Conservation (phyloP, 495 filamentous ascomycete genomes). For the Hypoxylon fuscum region DNA sequence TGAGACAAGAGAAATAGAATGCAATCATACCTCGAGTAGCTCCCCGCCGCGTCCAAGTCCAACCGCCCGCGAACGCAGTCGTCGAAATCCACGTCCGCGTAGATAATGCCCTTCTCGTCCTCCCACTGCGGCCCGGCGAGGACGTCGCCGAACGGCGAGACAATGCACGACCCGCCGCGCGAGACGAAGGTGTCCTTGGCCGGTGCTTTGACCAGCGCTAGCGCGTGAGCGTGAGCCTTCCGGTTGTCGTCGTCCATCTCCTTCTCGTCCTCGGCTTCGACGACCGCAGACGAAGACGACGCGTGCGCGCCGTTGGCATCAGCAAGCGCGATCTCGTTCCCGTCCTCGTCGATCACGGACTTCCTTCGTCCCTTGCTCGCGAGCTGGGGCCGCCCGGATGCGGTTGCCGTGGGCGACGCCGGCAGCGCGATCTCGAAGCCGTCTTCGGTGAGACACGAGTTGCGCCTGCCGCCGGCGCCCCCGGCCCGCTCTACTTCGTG, state of each 20-base stretch:
- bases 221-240: constrained; percentile 1
- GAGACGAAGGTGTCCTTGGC: constrained; percentile 59
- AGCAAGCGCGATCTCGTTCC: constrained; percentile 57
- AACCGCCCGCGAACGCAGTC: constrained; percentile 63
- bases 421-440: constrained; percentile 51
- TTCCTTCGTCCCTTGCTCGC: constrained; percentile 19
- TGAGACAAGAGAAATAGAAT: neutral
- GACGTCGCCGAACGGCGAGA: constrained; percentile 80
- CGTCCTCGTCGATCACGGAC: constrained; percentile 57
- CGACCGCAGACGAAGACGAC: constrained; percentile 11
- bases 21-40: constrained; percentile 68
- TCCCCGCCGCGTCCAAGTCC: constrained; percentile 77
- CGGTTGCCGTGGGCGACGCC: neutral
- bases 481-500: neutral
- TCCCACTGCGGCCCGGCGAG: constrained; percentile 87
- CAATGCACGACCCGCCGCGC: constrained; percentile 83
- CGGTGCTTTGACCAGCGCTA: neutral
- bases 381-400: neutral
- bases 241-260: neutral
- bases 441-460: constrained; percentile 48
- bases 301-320: constrained; percentile 11
- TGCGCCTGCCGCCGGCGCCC: constrained; percentile 24
- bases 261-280: constrained; percentile 22
- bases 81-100: constrained; percentile 59
- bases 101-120: constrained; percentile 63